These are phyloP conservation scores for Picea abies DNA, from an alignment of 83 land plant species.

Conservation along the genomic window DNA sequence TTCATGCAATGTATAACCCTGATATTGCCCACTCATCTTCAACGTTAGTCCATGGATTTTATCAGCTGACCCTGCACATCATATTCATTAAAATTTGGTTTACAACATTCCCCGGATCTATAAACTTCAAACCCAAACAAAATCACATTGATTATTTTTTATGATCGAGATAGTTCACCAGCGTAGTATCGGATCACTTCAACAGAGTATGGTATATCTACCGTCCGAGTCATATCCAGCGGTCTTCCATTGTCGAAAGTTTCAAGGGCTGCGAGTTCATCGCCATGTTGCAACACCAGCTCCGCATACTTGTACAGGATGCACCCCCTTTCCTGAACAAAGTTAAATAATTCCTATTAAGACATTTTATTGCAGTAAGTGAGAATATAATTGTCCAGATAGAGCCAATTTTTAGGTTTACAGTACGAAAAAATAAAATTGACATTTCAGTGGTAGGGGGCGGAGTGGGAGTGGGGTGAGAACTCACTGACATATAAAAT, in stretches of 20 bases:
- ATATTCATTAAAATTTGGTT: neutral
- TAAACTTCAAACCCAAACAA: too few species aligned
- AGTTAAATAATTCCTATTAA: too few species aligned
- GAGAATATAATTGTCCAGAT: too few species aligned
- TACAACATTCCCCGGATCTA: too few species aligned
- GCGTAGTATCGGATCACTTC: constrained; percentile 34
- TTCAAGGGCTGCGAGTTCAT: constrained; percentile 72
- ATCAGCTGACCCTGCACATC: constrained; percentile 67
- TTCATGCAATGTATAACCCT: constrained; percentile 41
- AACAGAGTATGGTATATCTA: constrained; percentile 37
- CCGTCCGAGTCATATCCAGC: constrained; percentile 23
- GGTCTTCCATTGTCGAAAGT: constrained; percentile 71
- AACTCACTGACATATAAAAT: too few species aligned
- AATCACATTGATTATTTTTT: neutral
- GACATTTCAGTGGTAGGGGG: too few species aligned
- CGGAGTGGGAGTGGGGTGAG: too few species aligned
- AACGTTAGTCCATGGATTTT: constrained; percentile 70
- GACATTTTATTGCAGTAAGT: too few species aligned
- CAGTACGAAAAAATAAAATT: too few species aligned
- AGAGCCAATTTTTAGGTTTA: too few species aligned
- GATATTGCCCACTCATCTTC: constrained; percentile 32
- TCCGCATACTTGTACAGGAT: too few species aligned
- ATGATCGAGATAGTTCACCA: neutral
- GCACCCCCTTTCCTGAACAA: too few species aligned
- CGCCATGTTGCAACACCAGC: neutral